Evolutionary conservation across 129 eudicot genomes (phyloP), one percentile per base, ranked within the genome.

Genomic region (Flaveria bidentis): DNA sequence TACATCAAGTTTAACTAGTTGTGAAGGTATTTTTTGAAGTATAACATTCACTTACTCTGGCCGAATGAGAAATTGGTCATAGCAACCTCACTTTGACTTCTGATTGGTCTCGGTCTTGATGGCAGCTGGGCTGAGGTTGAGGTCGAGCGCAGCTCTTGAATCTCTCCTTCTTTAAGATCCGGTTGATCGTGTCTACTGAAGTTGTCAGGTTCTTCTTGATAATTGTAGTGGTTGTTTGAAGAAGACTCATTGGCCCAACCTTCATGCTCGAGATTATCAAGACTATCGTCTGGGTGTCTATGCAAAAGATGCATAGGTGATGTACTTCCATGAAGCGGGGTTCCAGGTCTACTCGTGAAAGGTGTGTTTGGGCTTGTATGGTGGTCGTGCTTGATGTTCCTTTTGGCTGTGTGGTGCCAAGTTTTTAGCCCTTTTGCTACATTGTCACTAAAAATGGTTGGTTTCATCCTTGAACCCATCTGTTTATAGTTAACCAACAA

Each of bases 391-490:
- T 83, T 87, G 6, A 80, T n/a, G 30, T 85, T 80, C 69, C 82
- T 85, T 60, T 69, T 82, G 30, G 90, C 90, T 9, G 81, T 71
- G n/a, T 82, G 85, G 33, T 82, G 90, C 90, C 94, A 86, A 22
- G 69, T 72, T 61, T 67, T 76, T 41, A 88, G 66, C 0, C 88
- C 90, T 55, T 83, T 62, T 79, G 94, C 88, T 41, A 88, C 86
- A n/a, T 82, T 58, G 2, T 86, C 88, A 30, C 87, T 66, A 75
- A 89, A 89, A 56, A 89, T 84, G 17, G 82, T 77, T 12, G 95
- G 82, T 70, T 83, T 89, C 87, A 86, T 84, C 20, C 81, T 82
- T 53, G 95, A 64, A 10, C 91, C 91, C 95, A 89, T 89, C 89
- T 89, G 81, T 74, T 39, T 15, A 26, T 4, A 55, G 25, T 16